phyloP scores from a whole-genome alignment of 352 stramenopile species.

The Globisporangium spiculum region DNA sequence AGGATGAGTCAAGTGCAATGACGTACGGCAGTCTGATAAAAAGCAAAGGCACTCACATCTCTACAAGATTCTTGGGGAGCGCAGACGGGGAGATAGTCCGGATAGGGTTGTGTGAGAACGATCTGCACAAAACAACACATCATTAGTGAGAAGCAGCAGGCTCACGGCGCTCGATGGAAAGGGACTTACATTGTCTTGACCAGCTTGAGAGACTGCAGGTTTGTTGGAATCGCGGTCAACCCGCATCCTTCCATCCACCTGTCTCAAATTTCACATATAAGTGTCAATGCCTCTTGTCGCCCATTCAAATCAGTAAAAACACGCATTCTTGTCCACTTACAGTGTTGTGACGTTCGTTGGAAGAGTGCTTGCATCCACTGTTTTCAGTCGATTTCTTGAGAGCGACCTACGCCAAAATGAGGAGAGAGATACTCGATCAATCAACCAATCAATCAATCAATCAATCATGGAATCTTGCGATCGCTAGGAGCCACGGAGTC shows the following conservation, averaged over 20 bases:
- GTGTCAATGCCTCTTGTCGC: neutral
- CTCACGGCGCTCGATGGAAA: neutral
- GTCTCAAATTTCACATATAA: neutral
- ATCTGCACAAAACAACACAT: constrained; percentile 1
- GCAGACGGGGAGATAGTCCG: neutral
- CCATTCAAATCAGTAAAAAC: neutral
- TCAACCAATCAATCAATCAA: neutral
- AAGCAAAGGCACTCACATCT: constrained; percentile 5
- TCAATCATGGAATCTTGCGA: neutral
- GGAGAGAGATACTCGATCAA: too few species aligned
- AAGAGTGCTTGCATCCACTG: constrained; percentile 9
- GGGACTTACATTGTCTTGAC: constrained; percentile 10
- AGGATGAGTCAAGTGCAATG: neutral
- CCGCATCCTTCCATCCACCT: constrained; percentile 16
- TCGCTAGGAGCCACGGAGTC: neutral
- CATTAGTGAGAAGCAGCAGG: neutral
- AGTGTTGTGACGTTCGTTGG: constrained; percentile 7
- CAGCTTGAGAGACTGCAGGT: constrained; percentile 11
- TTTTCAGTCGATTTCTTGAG: constrained; percentile 5
- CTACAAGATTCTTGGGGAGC: constrained; percentile 11
- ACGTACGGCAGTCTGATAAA: neutral
- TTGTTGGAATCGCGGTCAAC: neutral
- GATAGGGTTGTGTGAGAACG: constrained; percentile 14
- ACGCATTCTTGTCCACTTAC: constrained; percentile 2
- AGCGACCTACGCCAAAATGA: constrained; percentile 8